Percentiles rank a stretch among this genome's conserved stretches.
Evolutionary conservation across 2,329 filamentous ascomycete species (phyloP).

Genomic region (Sporothrix humicola): DNA sequence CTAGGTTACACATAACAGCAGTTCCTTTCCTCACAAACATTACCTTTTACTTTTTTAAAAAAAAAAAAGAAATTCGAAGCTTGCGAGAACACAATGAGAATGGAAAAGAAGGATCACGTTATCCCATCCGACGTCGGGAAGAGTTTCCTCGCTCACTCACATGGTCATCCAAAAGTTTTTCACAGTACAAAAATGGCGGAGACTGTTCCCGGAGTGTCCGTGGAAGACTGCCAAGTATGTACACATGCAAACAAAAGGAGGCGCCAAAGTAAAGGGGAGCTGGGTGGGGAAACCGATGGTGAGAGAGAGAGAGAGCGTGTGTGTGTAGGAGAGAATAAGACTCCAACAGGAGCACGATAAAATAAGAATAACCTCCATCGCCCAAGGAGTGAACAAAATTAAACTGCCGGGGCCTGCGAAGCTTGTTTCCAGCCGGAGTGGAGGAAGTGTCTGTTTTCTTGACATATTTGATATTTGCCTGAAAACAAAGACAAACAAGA

Average conservation of each 20-base stretch:
- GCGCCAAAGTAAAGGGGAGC: too few relatives aligned
- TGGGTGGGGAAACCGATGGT: too few relatives aligned
- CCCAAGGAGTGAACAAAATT: neutral
- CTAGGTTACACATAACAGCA: too few relatives aligned
- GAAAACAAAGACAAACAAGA: neutral
- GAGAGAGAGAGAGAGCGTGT: too few relatives aligned
- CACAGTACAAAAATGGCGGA: neutral
- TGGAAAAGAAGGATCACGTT: neutral
- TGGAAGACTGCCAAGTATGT: neutral
- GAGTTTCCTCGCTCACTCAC: constrained; percentile 1
- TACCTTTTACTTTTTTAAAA: too few relatives aligned
- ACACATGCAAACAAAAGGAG: too few relatives aligned
- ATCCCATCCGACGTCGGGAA: neutral
- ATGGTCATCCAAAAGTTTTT: neutral
- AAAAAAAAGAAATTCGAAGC: too few relatives aligned
- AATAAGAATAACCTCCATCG: neutral
- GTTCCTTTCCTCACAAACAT: too few relatives aligned
- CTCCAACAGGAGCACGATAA: neutral
- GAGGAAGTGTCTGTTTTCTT: too few relatives aligned
- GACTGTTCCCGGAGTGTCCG: neutral
- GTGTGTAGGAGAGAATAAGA: too few relatives aligned
- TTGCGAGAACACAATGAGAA: too few relatives aligned
- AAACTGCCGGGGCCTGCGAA: constrained; percentile 18
- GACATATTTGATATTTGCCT: neutral
- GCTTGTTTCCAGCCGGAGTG: constrained; percentile 16